Evolutionary conservation across 345 rosid genomes (phyloP), one percentile per base, ranked within the genome.

Genomic region (Heritiera littoralis): DNA sequence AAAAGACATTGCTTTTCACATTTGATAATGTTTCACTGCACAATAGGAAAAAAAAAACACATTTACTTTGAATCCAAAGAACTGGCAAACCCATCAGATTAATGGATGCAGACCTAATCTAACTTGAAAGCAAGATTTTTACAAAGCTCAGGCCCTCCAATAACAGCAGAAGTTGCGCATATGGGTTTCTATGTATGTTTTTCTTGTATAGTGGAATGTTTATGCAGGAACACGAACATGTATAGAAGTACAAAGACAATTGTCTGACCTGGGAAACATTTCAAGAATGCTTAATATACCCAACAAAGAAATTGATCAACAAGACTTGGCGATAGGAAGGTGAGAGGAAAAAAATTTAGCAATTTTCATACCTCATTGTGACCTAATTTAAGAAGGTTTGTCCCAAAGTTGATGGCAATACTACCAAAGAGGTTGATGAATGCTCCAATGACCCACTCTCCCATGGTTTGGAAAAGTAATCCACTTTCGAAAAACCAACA

Each of bases 361-460:
- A 23, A 75, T 4, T 66, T 12, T 43, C 77, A 52, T 61, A 96
- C 99, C 97, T 96, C 95, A 82, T 86, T 89, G 79, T 96, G 99
- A 52, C 99, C 99, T 82, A 96, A 83, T 88, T 96, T 96, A 74
- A 96, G 97, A 85, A 96, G 99, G 77, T 96, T 96, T n/a, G 99
- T 96, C 72, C 99, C 99, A 60, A 96, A 94, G 86, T 96, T 96
- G 80, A 96, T 96, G 86, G 98, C 98, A 84, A 96, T 91, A 80
- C 99, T 96, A 77, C 99, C 99, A 76, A 96, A 82, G 70, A 96
- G 88, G 77, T 94, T 96, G 81, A 96, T 96, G 84, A 91, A 86
- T 83, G 99, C 99, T 90, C 98, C 99, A 76, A 96, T 86, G 76
- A 96, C 83, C 99, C 99, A 96, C 83, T 94, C 98, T 85, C 98